A percentile compares a stretch with the other conserved stretches of the same genome.
These are phyloP conservation scores for Clonostachys byssicola DNA, from an alignment of 2,329 filamentous ascomycete species.

Conservation along the genomic window DNA sequence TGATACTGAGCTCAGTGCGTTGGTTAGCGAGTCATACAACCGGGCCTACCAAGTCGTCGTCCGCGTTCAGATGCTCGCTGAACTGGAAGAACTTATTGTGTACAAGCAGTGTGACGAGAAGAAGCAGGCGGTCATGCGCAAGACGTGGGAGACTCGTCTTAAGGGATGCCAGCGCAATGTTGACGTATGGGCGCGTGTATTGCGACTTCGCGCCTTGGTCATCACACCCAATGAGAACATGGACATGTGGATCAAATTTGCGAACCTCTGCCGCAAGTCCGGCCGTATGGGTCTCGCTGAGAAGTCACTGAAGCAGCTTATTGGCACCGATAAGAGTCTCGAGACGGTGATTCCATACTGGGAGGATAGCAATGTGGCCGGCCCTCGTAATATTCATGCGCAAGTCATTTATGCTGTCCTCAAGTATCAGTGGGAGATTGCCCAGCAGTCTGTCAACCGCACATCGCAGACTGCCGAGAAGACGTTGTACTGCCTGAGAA, in stretches of 20 bases:
- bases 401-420: constrained; percentile 94
- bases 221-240: constrained; percentile 90
- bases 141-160: constrained; percentile 92
- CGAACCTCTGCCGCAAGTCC: constrained; percentile 96
- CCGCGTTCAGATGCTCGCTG: constrained; percentile 96
- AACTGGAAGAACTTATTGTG: constrained; percentile 94
- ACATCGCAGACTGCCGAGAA: constrained; percentile 44
- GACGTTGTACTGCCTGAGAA: constrained; percentile 53
- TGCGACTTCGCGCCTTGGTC: constrained; percentile 88
- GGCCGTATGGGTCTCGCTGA: constrained; percentile 91
- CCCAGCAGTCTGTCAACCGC: constrained; percentile 50
- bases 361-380: constrained; percentile 25
- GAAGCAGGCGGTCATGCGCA: constrained; percentile 86
- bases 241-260: constrained; percentile 99
- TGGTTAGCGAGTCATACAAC: constrained; percentile 98
- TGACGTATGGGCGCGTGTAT: constrained; percentile 97
- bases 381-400: constrained; percentile 50
- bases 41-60: constrained; percentile 97
- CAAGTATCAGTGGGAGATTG: constrained; percentile 93
- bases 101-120: constrained; percentile 94
- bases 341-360: constrained; percentile 59
- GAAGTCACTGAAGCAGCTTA: constrained; percentile 88
- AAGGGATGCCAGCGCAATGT: constrained; percentile 96
- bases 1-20: constrained; percentile 90
- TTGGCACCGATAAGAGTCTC: constrained; percentile 64